Percentiles rank a stretch among this genome's conserved stretches.
Conservation (phyloP, 768 basidiomycete species). For the Boletus subparvulus region DNA sequence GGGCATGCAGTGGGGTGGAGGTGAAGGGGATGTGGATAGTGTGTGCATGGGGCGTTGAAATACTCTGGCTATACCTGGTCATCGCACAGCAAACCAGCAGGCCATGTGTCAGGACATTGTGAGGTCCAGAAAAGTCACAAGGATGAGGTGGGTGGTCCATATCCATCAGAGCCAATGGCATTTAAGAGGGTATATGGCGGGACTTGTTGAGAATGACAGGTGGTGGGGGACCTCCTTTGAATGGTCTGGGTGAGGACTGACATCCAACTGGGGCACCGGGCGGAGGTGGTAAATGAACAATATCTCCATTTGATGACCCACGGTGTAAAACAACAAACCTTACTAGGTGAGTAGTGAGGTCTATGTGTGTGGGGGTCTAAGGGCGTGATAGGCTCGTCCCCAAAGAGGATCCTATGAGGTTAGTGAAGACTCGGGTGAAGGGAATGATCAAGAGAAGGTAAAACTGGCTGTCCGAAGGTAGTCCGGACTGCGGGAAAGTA, state of each 20-base stretch:
- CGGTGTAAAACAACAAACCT: no score
- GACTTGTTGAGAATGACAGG: slow-evolving; percentile 77
- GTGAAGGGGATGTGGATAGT: slow-evolving; percentile 60
- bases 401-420: no score
- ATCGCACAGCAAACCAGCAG: slow-evolving; percentile 50
- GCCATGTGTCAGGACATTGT: slow-evolving; percentile 47
- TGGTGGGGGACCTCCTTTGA: slow-evolving; percentile 80
- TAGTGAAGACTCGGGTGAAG: no score
- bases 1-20: slow-evolving; percentile 50
- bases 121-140: slow-evolving; percentile 55
- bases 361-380: no score
- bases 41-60: slow-evolving; percentile 53
- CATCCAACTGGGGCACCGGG: slow-evolving; percentile 46
- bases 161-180: slow-evolving; percentile 76
- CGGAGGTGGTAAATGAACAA: slow-evolving; percentile 57
- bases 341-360: no score
- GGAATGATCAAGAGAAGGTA: no score
- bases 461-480: no score
- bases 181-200: slow-evolving; percentile 64
- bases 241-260: slow-evolving; percentile 68
- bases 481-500: no score
- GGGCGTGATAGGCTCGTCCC: no score
- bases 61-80: slow-evolving; percentile 51
- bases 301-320: slow-evolving; percentile 44
- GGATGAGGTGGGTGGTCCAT: slow-evolving; percentile 57